A percentile compares a stretch with the other conserved stretches of the same genome.
These are phyloP conservation scores for Naganishia randhawae DNA, from an alignment of 768 basidiomycete genomes.

Conservation along the genomic window DNA sequence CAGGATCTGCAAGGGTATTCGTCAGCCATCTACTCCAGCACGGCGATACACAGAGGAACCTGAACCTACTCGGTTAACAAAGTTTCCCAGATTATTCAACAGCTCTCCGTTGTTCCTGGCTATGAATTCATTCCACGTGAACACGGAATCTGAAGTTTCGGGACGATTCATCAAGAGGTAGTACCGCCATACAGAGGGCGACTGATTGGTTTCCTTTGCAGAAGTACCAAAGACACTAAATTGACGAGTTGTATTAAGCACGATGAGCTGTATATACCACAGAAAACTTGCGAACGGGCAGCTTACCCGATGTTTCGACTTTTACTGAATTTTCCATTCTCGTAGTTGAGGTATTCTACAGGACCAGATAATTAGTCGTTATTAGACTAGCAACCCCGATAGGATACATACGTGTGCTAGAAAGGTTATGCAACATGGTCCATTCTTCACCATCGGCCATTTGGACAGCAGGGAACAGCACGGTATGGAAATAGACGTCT, in stretches of 20 bases:
- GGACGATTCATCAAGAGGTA: constrained; percentile 88
- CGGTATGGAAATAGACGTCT: constrained; percentile 89
- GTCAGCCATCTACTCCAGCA: constrained; percentile 20
- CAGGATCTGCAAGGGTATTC: constrained; percentile 53
- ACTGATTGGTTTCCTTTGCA: constrained; percentile 87
- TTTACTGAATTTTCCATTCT: constrained; percentile 98
- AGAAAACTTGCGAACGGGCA: not conserved
- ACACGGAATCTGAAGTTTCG: constrained; percentile 89
- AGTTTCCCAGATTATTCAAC: constrained; percentile 97
- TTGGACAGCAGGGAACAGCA: constrained; percentile 87
- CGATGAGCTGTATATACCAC: not conserved
- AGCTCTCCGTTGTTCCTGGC: constrained; percentile 87
- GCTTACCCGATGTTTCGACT: constrained; percentile 77
- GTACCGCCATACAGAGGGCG: constrained; percentile 93
- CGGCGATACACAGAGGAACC: too few species aligned
- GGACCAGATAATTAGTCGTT: not conserved
- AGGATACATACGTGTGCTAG: constrained; percentile 72
- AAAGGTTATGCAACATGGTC: constrained; percentile 90
- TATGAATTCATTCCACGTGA: constrained; percentile 93
- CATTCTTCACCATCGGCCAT: constrained; percentile 84
- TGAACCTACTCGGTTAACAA: constrained; percentile 71
- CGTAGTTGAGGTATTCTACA: constrained; percentile 93
- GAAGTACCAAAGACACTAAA: constrained; percentile 85
- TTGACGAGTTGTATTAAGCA: not conserved
- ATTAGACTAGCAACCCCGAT: not conserved